Conservation (phyloP, 306 rosid species). For the Parietaria judaica region DNA sequence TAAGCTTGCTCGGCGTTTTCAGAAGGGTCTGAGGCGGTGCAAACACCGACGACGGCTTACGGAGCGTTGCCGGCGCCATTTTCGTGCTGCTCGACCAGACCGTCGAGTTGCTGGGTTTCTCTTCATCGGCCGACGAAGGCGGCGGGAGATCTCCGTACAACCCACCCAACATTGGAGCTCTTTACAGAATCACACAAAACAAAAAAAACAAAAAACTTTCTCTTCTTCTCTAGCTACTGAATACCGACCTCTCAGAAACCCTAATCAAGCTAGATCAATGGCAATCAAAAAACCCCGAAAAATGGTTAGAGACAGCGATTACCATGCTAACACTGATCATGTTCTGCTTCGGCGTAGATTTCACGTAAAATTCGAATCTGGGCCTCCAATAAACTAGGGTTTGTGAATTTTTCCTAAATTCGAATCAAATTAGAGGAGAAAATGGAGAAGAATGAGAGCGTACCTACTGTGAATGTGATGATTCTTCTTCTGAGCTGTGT, state of each 20-base stretch:
- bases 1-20: conserved; percentile 53
- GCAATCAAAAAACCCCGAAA: too few species aligned
- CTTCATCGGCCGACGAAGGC: conserved; percentile 88
- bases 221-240: not conserved
- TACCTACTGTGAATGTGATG: not conserved
- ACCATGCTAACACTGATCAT: too few species aligned
- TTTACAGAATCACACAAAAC: too few species aligned
- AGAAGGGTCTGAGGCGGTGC: conserved; percentile 68
- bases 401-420: too few species aligned
- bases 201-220: too few species aligned
- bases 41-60: conserved; percentile 59
- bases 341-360: too few species aligned
- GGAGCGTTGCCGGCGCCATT: conserved; percentile 97
- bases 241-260: conserved; percentile 10
- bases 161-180: conserved; percentile 65
- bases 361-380: too few species aligned
- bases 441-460: not conserved
- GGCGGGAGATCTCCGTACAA: conserved; percentile 97
- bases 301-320: too few species aligned
- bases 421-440: too few species aligned
- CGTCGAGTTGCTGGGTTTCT: conserved; percentile 61
- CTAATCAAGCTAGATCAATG: not conserved
- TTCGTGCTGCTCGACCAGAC: conserved; percentile 91
- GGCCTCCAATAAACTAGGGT: too few species aligned
- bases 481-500: not conserved